Conservation (phyloP, 2,329 filamentous ascomycete species). For the Penicillium sp. region DNA sequence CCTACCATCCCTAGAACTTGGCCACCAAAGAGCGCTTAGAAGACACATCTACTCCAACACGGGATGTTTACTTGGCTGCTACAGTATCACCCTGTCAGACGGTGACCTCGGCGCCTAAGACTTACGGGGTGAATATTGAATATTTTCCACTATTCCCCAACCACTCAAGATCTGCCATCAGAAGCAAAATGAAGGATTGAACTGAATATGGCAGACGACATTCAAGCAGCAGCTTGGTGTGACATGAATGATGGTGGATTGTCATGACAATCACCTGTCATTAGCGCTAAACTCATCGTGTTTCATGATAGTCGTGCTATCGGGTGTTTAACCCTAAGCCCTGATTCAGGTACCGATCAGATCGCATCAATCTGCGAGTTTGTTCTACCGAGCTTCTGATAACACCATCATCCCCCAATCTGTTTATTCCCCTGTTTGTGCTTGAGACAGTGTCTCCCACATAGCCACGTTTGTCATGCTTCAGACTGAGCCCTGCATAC, state of each 20-base stretch:
- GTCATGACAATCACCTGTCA: background rate
- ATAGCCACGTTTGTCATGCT: background rate
- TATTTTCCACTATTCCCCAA: background rate
- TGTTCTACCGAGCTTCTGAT: background rate
- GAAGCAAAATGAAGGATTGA: background rate
- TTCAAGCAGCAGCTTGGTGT: background rate
- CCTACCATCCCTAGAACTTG: background rate
- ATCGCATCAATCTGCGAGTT: background rate
- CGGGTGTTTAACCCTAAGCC: background rate
- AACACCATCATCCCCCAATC: background rate
- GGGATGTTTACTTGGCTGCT: background rate
- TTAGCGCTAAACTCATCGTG: background rate
- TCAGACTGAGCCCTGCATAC: background rate
- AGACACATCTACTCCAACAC: background rate
- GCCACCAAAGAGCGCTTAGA: background rate
- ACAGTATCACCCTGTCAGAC: slow-evolving; percentile 12
- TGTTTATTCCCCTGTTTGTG: background rate
- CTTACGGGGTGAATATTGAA: background rate
- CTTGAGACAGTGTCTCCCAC: background rate
- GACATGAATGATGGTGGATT: background rate
- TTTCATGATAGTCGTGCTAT: background rate
- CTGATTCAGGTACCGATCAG: background rate
- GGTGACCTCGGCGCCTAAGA: slow-evolving; percentile 1
- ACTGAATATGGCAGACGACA: background rate
- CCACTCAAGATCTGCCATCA: background rate